These are phyloP conservation scores for Pseudoturritis turrita DNA, from an alignment of 345 rosid genomes.

Conservation along the genomic window DNA sequence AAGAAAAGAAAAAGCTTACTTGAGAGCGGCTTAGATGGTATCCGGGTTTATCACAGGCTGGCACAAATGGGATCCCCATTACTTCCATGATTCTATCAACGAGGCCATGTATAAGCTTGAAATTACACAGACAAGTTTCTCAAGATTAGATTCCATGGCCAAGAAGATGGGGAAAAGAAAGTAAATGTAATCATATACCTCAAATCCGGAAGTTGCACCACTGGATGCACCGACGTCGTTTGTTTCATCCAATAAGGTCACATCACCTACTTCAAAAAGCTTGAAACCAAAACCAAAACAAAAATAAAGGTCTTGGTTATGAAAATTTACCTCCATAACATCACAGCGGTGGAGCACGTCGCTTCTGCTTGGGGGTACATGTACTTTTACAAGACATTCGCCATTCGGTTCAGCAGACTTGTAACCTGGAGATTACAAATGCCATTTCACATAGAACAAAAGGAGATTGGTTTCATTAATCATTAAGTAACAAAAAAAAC, in stretches of 20 bases:
- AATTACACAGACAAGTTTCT: neutral
- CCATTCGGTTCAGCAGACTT: slow-evolving; percentile 63
- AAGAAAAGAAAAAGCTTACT: slow-evolving; percentile 37
- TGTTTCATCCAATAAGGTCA: slow-evolving; percentile 51
- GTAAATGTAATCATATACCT: slow-evolving; percentile 40
- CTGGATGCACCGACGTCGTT: slow-evolving; percentile 89
- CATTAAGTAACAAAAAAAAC: neutral
- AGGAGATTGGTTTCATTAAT: neutral
- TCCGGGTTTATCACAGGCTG: slow-evolving; percentile 46
- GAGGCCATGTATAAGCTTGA: slow-evolving; percentile 83
- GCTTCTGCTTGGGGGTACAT: slow-evolving; percentile 81
- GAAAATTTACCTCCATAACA: slow-evolving; percentile 74
- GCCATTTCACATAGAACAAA: neutral
- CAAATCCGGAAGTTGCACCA: slow-evolving; percentile 93
- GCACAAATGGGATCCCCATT: slow-evolving; percentile 62
- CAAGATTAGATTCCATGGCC: neutral
- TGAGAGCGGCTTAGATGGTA: slow-evolving; percentile 58
- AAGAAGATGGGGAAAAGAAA: neutral
- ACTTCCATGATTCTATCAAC: slow-evolving; percentile 93
- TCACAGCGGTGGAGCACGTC: slow-evolving; percentile 93
- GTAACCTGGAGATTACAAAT: slow-evolving; percentile 50
- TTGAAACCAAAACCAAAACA: slow-evolving; percentile 23
- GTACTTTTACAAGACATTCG: slow-evolving; percentile 40
- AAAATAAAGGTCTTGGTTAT: neutral
- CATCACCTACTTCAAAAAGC: slow-evolving; percentile 90